Percentiles rank a stretch among this genome's conserved stretches.
phyloP scores from a whole-genome alignment of 1,139 yeast species.

The Hansenula sp. region DNA sequence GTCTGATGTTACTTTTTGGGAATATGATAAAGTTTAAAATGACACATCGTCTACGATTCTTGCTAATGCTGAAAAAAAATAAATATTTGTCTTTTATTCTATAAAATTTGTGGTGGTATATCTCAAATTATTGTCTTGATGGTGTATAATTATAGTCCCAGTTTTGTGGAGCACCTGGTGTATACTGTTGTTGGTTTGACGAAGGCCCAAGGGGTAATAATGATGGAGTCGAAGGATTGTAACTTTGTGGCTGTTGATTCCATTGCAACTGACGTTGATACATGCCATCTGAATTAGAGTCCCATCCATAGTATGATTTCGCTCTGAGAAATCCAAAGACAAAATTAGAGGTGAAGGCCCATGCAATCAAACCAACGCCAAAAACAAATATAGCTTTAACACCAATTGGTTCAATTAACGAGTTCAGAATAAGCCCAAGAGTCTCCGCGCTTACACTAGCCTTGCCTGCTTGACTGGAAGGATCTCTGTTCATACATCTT shows the following conservation, averaged over 20 bases:
- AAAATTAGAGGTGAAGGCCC: constrained; percentile 32
- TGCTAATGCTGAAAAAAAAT: no score
- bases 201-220: background rate
- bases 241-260: background rate
- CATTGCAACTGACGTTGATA: background rate
- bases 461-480: constrained; percentile 34
- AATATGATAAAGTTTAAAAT: no score
- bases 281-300: constrained; percentile 2
- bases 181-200: background rate
- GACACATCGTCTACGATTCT: no score
- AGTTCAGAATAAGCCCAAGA: constrained; percentile 57
- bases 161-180: constrained; percentile 3
- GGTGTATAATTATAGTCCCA: constrained; percentile 2
- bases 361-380: constrained; percentile 18
- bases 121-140: background rate
- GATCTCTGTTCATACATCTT: constrained; percentile 58
- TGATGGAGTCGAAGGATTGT: background rate
- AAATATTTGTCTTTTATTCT: no score
- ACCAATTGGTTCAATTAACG: constrained; percentile 63
- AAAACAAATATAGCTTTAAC: constrained; percentile 46
- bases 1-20: no score
- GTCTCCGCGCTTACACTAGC: constrained; percentile 61
- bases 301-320: constrained; percentile 30
- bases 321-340: constrained; percentile 35
- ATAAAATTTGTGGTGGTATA: background rate